These are phyloP conservation scores for Hypoxylon rickii DNA, from an alignment of 495 filamentous ascomycete genomes.

Conservation along the genomic window DNA sequence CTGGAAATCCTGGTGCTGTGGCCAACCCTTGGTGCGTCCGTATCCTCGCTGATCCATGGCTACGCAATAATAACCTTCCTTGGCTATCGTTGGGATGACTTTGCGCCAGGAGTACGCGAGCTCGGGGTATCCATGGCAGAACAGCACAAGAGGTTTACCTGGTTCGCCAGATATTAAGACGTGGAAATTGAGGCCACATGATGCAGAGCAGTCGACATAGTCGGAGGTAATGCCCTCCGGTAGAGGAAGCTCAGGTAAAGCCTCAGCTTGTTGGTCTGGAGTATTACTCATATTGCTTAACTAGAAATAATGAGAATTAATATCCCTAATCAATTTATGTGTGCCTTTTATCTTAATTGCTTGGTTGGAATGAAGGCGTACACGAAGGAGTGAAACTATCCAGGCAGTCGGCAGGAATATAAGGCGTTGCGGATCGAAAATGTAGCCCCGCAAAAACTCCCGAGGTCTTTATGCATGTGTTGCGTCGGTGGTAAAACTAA, in stretches of 20 bases:
- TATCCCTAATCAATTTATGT: no score
- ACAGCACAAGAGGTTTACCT: conserved; percentile 61
- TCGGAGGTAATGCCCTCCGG: conserved; percentile 55
- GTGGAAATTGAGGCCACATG: conserved; percentile 62
- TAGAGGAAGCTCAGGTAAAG: conserved; percentile 55
- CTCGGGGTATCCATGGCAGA: conserved; percentile 70
- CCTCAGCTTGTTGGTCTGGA: conserved; percentile 2
- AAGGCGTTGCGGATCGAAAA: neutral
- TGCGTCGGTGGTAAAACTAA: neutral
- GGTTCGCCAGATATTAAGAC: conserved; percentile 59
- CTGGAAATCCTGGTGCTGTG: conserved; percentile 48
- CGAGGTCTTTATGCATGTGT: neutral
- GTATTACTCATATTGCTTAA: conserved; percentile 14
- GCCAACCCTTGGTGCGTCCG: conserved; percentile 68
- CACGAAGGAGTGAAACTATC: no score
- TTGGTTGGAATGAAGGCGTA: neutral
- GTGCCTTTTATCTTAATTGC: no score
- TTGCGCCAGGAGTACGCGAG: conserved; percentile 73
- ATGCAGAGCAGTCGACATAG: conserved; percentile 52
- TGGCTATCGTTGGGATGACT: conserved; percentile 59
- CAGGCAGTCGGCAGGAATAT: neutral
- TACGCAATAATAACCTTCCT: conserved; percentile 63
- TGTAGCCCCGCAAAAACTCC: neutral
- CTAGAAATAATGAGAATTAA: no score
- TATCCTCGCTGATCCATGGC: conserved; percentile 73